phyloP scores from a whole-genome alignment of 2,329 filamentous ascomycete species.

The Trichoderma brevicompactum region DNA sequence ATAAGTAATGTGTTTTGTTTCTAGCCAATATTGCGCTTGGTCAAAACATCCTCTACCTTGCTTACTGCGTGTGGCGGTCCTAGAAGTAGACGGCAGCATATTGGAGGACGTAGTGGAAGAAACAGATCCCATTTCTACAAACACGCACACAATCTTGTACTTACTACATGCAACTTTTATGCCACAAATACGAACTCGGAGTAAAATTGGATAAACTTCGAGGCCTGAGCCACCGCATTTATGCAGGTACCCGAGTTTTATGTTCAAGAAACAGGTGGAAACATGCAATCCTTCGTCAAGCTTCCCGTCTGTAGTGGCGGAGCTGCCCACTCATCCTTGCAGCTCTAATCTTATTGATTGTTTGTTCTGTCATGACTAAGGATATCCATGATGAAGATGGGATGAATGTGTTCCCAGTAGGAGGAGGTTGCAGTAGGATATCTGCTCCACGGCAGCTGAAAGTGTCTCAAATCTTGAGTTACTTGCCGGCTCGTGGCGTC shows the following conservation, averaged over 20 bases:
- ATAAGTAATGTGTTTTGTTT: no score
- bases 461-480: neutral
- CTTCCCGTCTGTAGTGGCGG: neutral
- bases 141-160: no score
- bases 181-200: neutral
- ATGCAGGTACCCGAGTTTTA: constrained; percentile 17
- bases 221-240: neutral
- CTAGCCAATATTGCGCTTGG: no score
- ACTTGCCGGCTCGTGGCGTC: constrained; percentile 9
- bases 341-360: neutral
- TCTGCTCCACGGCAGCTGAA: constrained; percentile 20
- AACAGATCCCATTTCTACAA: no score
- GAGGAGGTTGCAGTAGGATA: neutral
- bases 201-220: neutral
- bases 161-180: no score
- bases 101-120: no score
- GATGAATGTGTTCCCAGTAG: neutral
- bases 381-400: no score
- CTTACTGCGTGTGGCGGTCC: no score
- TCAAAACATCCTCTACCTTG: no score
- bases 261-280: neutral
- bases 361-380: neutral
- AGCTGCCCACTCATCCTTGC: neutral
- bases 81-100: no score
- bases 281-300: constrained; percentile 1